Evolutionary conservation across 306 rosid species (phyloP), one percentile per base, ranked within the genome.

Genomic region (Dalbergia cochinchinensis): DNA sequence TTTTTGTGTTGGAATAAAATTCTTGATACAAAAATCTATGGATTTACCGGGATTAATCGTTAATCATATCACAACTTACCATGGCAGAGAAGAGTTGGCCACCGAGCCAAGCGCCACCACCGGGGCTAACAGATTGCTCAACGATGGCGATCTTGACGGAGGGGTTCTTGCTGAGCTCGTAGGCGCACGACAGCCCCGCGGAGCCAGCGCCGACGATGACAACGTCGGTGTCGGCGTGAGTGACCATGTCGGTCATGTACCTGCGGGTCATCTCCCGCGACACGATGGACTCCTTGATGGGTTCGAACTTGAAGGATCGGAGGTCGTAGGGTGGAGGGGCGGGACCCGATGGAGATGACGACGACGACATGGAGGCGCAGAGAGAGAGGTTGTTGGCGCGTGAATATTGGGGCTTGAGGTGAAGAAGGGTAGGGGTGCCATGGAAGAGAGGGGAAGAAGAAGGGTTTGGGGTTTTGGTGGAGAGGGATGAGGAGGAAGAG

Each of bases 51-150:
- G 41, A 37, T 37, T 37, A 64, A 26, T 26, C 31, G 31, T 26
- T 26, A 1, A 26, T 26, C 31, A 26, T 26, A 26, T 4, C 7
- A 3, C 6, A 31, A 11, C 22, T 31, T 42, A 87, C 97, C 92
- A 94, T 92, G 39, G 97, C 96, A 5, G 98, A 94, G 87, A 94
- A 94, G 65, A 94, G 98, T 79, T 94, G 96, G 74, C 98, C 97
- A 16, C 98, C 96, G 63, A 94, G 97, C 97, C 98, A 94, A 0
- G 98, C 97, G 19, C 97, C 97, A 8, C 98, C 97, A 8, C 97
- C 97, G 5, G 96, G 97, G 77, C 94, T 92, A 20, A 94, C 96
- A 8, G 98, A 94, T 72, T 94, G 98, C 77, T 94, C 98, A 18
- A 94, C 59, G 11, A 94, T 92, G 7, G 98, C 98, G 5, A 94